Evolutionary conservation across 192 early-diverging fungal genomes (phyloP), one percentile per base, ranked within the genome.

Genomic region (Phlyctochytrium bullatum): DNA sequence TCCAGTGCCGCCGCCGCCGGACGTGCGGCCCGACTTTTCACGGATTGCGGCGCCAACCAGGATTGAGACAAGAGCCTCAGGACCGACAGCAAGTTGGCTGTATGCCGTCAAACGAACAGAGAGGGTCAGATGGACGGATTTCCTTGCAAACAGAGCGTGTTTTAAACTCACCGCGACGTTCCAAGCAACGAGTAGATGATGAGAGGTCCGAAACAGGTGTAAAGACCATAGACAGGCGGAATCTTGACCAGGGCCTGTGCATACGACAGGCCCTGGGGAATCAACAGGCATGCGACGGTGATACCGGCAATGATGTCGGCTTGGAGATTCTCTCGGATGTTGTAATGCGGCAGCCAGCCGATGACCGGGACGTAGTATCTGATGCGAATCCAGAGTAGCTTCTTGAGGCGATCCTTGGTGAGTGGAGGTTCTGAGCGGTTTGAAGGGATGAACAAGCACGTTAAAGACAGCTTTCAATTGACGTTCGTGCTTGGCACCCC

Each of bases 291-390:
- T 12, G 82, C 78, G 27, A 85, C 82, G 29, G 95, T 95, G 30
- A 95, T 77, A 3, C 94, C 95, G 16, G 97, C 93, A 30, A 93
- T 81, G 27, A 93, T 67, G 69, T 98, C 95, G 3, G 73, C 71
- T 24, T 78, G 80, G 52, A 98, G 83, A 10, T 87, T 78, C 25
- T 60, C n/a, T 20, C 73, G 52, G 20, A 83, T 36, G 24, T 79
- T 71, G 78, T 97, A 97, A 17, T 76, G 74, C 2, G 95, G 93
- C n/a, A 97, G 73, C 97, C 97, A 98, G 12, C 91, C 88, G 30
- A 93, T 77, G 17, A 96, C 88, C 3, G 97, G 97, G 51, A 98
- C 90, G 73, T 97, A 98, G 82, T 97, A 96, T 33, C 89, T 88
- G 50, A 90, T 62, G 31, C 94, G 86, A 1, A 84, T 86, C 54